Evolutionary conservation across 2,329 filamentous ascomycete species (phyloP), one percentile per base, ranked within the genome.

Genomic region (Lecanosticta acicola): DNA sequence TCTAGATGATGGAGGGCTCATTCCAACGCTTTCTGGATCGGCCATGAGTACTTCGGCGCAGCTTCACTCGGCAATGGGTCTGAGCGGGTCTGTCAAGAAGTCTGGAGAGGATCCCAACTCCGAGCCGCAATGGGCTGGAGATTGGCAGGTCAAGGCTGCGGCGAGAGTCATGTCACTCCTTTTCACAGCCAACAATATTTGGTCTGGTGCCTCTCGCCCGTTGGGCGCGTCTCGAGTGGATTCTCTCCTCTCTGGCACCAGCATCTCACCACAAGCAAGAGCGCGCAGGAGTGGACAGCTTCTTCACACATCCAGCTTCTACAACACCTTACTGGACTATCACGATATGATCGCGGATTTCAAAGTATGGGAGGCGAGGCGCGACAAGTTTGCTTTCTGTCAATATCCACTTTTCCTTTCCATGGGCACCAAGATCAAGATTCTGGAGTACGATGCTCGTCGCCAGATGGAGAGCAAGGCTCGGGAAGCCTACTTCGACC

Each of bases 331-430:
- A 48, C 76, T 95, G 8, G 90, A 96, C 62, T 88, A 87, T 58
- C 80, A 83, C n/a, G 87, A 95, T 61, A 74, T 95, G 4, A 79
- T 93, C 38, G 79, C 79, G 0, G 90, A 96, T 63, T 95, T 94
- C 59, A 87, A 94, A 60, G 76, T 80, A 8, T 96, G 90, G 90
- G 89, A 94, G 62, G 77, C 79, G 3, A 83, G 78, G 53, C 76
- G 77, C 41, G 76, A 77, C 16, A 87, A 81, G 55, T 95, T 95
- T 62, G 79, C 86, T 0, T 94, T 96, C 61, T 95, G 89, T 62
- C 87, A 94, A 62, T 94, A 94, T 59, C 88, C 90, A 0, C 94
- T 95, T 59, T 83, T 95, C 56, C 74, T 96, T 33, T 94, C 88
- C 51, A 89, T 96, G 54, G 90, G 87, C 73, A 85, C 89, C 20